These are phyloP conservation scores for Candida caryicola DNA, from an alignment of 805 yeast genomes.

Conservation along the genomic window DNA sequence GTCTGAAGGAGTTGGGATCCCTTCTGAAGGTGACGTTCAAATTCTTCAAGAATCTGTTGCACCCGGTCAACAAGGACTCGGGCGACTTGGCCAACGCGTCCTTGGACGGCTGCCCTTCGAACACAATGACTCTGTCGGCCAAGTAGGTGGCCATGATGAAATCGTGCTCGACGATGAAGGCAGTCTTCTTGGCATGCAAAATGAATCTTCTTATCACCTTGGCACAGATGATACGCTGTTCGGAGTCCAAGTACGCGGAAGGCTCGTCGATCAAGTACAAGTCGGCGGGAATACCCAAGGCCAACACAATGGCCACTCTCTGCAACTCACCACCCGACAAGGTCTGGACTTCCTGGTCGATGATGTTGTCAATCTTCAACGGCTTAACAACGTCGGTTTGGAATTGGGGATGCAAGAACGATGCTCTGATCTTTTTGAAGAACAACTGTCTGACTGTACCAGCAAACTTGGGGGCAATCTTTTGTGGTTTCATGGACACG, in stretches of 20 bases:
- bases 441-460: constrained; percentile 98
- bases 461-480: constrained; percentile 96
- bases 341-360: constrained; percentile 97
- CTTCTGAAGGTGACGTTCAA: constrained; percentile 98
- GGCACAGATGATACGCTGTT: constrained; percentile 98
- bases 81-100: constrained; percentile 85
- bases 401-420: constrained; percentile 94
- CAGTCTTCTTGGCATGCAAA: constrained; percentile 95
- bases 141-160: constrained; percentile 99
- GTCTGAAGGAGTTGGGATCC: constrained; percentile 97
- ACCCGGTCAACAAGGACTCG: constrained; percentile 92
- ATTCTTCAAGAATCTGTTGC: constrained; percentile 94
- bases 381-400: constrained; percentile 98
- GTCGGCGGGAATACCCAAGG: constrained; percentile 93
- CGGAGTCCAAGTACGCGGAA: constrained; percentile 97
- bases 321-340: constrained; percentile 99
- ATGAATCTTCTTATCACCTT: constrained; percentile 97
- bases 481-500: constrained; percentile 98
- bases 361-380: constrained; percentile 84
- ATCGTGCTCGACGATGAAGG: constrained; percentile 99
- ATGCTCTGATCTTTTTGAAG: constrained; percentile 92
- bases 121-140: constrained; percentile 98
- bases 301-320: constrained; percentile 95
- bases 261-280: constrained; percentile 98
- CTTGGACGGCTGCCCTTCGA: constrained; percentile 91